Evolutionary conservation across 805 yeast species (phyloP).

Genomic region (Yamadazyma phyllophila): DNA sequence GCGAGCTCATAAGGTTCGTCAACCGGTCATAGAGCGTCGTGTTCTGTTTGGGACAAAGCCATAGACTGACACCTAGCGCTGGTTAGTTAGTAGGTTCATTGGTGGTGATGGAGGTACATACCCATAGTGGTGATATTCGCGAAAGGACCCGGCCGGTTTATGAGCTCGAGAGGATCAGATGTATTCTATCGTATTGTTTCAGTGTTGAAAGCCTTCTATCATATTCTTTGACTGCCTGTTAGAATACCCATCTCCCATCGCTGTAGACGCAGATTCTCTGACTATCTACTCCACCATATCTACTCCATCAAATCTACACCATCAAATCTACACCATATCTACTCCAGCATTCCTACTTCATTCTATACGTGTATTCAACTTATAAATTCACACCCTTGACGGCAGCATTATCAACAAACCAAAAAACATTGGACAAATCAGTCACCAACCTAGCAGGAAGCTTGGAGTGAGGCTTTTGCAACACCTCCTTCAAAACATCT

Average conservation of each 20-base stretch:
- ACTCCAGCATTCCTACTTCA: too few species aligned
- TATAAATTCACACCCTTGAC: conserved; percentile 54
- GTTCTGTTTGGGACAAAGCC: conserved; percentile 69
- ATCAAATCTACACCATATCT: too few species aligned
- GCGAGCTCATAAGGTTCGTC: conserved; percentile 57
- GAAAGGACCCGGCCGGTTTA: too few species aligned
- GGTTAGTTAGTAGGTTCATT: conserved; percentile 7
- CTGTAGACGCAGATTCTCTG: too few species aligned
- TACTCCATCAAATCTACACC: too few species aligned
- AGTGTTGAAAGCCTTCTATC: too few species aligned
- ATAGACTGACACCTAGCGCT: conserved; percentile 46
- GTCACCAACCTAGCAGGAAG: conserved; percentile 80
- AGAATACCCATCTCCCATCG: too few species aligned
- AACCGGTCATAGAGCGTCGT: conserved; percentile 56
- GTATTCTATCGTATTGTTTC: too few species aligned
- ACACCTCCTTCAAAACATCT: conserved; percentile 65
- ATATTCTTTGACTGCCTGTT: too few species aligned
- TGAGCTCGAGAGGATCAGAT: too few species aligned
- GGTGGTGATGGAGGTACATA: not conserved
- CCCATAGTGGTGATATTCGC: not conserved
- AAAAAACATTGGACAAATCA: conserved; percentile 55
- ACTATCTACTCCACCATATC: too few species aligned
- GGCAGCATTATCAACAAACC: conserved; percentile 88
- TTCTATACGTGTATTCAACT: not conserved
- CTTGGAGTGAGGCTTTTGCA: conserved; percentile 45